phyloP scores from a whole-genome alignment of 306 rosid genomes.

The Abrus precatorius region DNA sequence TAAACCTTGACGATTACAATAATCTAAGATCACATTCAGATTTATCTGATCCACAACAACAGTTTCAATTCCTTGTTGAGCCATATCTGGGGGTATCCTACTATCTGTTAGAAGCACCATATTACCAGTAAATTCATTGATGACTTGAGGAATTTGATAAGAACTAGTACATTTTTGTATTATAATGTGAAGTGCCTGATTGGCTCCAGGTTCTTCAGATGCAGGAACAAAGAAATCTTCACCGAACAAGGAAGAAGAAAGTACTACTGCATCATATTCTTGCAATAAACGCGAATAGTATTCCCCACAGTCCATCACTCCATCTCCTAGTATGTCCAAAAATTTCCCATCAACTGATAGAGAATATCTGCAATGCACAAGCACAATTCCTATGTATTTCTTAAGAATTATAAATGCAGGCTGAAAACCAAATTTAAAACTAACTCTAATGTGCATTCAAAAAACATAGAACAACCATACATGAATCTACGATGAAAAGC shows the following conservation, averaged over 20 bases:
- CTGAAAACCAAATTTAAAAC: too few species aligned
- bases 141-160: conserved; percentile 42
- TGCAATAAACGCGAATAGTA: conserved; percentile 68
- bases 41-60: conserved; percentile 59
- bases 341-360: too few species aligned
- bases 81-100: conserved; percentile 30
- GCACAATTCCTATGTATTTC: too few species aligned
- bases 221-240: conserved; percentile 43
- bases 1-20: conserved; percentile 62
- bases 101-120: conserved; percentile 42
- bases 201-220: conserved; percentile 55
- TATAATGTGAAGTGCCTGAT: background rate
- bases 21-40: conserved; percentile 58
- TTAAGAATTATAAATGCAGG: too few species aligned
- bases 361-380: too few species aligned
- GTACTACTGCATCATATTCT: conserved; percentile 61
- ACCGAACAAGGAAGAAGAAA: conserved; percentile 58
- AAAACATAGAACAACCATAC: too few species aligned
- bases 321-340: background rate
- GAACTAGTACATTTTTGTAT: conserved; percentile 15
- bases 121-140: conserved; percentile 43
- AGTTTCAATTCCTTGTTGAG: conserved; percentile 57
- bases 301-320: conserved; percentile 57
- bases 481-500: too few species aligned
- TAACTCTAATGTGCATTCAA: too few species aligned